A percentile compares a stretch with the other conserved stretches of the same genome.
These are phyloP conservation scores for Pleodorina starrii DNA, from an alignment of 139 green algal species.

Conservation along the genomic window DNA sequence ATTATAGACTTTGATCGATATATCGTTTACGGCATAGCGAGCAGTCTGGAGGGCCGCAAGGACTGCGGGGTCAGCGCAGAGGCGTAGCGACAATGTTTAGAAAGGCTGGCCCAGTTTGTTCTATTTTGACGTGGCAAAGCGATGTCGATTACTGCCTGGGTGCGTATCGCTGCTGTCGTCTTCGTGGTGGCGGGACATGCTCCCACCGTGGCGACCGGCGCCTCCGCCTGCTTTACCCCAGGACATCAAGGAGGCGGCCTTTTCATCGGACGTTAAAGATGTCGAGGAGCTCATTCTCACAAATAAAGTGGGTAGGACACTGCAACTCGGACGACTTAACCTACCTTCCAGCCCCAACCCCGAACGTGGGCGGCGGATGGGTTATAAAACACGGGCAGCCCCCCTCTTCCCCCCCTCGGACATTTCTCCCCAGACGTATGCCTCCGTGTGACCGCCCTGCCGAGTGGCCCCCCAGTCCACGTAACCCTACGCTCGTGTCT, in stretches of 20 bases:
- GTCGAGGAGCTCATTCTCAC: slow-evolving; percentile 48
- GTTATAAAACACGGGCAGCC: no score
- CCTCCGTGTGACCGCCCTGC: no score
- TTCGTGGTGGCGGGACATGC: background rate
- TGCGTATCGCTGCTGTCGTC: background rate
- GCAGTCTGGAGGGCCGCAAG: background rate
- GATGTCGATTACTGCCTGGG: slow-evolving; percentile 46
- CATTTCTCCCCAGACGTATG: no score
- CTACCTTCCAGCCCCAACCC: no score
- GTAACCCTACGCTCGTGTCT: no score
- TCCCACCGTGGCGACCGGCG: background rate
- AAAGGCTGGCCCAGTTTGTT: background rate
- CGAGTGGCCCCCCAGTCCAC: no score
- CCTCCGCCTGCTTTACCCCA: background rate
- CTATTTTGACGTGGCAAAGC: background rate
- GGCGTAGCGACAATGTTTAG: slow-evolving; percentile 21
- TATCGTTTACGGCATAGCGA: background rate
- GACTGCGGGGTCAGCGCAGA: background rate
- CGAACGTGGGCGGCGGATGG: no score
- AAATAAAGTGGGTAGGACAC: slow-evolving; percentile 37
- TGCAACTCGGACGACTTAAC: background rate
- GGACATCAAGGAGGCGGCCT: slow-evolving; percentile 50
- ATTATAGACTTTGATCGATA: no score
- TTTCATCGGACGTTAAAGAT: slow-evolving; percentile 13
- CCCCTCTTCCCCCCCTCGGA: no score